Percentiles rank a stretch among this genome's conserved stretches.
These are phyloP conservation scores for Mortierella sp. DNA, from an alignment of 371 early-diverging fungal species.

Conservation along the genomic window DNA sequence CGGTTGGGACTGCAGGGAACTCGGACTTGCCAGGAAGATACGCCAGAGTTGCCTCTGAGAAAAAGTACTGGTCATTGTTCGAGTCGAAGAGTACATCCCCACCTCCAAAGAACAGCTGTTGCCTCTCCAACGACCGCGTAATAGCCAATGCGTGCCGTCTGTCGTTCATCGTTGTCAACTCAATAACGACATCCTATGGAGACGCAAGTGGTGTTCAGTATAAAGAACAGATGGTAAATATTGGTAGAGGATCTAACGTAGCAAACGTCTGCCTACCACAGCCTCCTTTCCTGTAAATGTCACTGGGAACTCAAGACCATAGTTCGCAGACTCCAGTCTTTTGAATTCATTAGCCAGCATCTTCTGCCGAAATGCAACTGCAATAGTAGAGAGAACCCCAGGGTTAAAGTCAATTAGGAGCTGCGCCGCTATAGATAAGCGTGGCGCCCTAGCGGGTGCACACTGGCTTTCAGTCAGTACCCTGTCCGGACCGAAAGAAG, in stretches of 20 bases:
- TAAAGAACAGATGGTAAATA: too few species aligned
- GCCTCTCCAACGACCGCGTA: slow-evolving; percentile 41
- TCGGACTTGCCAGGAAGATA: slow-evolving; percentile 40
- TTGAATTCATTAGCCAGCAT: slow-evolving; percentile 50
- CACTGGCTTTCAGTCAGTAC: neutral
- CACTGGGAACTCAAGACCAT: slow-evolving; percentile 82
- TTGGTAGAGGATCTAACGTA: too few species aligned
- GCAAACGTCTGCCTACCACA: slow-evolving; percentile 83
- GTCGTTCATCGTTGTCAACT: slow-evolving; percentile 39
- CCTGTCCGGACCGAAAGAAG: neutral
- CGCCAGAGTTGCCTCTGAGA: slow-evolving; percentile 31
- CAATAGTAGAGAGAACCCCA: slow-evolving; percentile 50
- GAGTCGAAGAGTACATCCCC: slow-evolving; percentile 40
- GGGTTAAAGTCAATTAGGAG: slow-evolving; percentile 42
- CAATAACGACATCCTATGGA: slow-evolving; percentile 48
- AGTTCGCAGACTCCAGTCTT: slow-evolving; percentile 60
- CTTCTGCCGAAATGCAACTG: slow-evolving; percentile 50
- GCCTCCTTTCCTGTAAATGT: slow-evolving; percentile 88
- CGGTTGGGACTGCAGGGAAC: slow-evolving; percentile 37
- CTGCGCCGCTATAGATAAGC: slow-evolving; percentile 32
- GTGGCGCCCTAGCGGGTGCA: neutral
- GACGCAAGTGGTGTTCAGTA: neutral
- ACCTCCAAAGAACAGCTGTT: slow-evolving; percentile 44
- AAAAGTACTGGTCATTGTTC: slow-evolving; percentile 49
- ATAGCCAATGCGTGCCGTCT: slow-evolving; percentile 53